Evolutionary conservation across 2,329 filamentous ascomycete genomes (phyloP).

Genomic region (Trichoderma afroharzianum): DNA sequence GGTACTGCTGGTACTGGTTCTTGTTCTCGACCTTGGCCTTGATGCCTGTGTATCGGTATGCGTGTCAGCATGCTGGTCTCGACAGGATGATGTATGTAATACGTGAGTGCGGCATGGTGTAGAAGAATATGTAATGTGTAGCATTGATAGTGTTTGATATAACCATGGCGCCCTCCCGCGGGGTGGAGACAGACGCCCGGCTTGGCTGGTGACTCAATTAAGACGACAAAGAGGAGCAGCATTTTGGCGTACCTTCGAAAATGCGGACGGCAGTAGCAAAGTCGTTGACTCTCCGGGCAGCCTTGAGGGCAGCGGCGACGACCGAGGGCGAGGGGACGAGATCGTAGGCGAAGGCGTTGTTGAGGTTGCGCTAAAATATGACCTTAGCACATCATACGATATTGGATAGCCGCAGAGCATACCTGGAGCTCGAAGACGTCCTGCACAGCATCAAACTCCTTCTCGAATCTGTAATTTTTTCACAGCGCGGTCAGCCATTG

Average conservation of each 20-base stretch:
- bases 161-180: background rate
- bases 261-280: slow-evolving; percentile 96
- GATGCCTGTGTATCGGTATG: slow-evolving; percentile 62
- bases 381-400: slow-evolving; percentile 26
- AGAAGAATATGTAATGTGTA: background rate
- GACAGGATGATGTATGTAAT: background rate
- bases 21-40: slow-evolving; percentile 99
- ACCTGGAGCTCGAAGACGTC: slow-evolving; percentile 99
- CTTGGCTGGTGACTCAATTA: slow-evolving; percentile 1
- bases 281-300: slow-evolving; percentile 95
- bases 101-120: background rate
- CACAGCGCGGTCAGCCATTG: background rate
- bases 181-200: background rate
- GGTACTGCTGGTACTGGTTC: slow-evolving; percentile 93
- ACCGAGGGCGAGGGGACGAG: slow-evolving; percentile 93
- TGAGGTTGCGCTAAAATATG: slow-evolving; percentile 71
- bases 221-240: background rate
- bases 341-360: slow-evolving; percentile 99
- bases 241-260: slow-evolving; percentile 79
- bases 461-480: slow-evolving; percentile 74
- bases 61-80: background rate
- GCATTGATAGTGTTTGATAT: background rate
- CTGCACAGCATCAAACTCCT: slow-evolving; percentile 96
- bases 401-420: slow-evolving; percentile 35
- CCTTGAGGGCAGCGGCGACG: slow-evolving; percentile 85